Conservation (phyloP, 176 grass and related monocot genomes). For the Luzula sylvatica region DNA sequence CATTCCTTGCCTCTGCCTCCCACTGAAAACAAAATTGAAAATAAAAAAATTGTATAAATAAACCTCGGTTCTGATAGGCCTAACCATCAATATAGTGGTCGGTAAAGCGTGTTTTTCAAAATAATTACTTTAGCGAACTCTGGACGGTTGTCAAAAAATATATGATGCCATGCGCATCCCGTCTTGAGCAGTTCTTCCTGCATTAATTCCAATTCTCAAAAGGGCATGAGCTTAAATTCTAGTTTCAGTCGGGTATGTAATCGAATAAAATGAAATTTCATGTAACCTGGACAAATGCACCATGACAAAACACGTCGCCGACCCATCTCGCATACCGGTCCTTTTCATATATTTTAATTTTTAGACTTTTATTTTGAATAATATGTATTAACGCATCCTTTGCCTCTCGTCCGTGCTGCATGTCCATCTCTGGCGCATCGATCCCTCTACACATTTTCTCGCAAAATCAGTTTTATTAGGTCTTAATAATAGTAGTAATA, state of each 20-base stretch:
- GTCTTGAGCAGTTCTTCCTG: conserved; percentile 22
- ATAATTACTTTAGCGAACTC: conserved; percentile 21
- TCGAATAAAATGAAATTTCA: neutral
- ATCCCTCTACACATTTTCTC: conserved; percentile 34
- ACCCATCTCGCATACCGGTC: conserved; percentile 46
- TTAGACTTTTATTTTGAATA: conserved; percentile 31
- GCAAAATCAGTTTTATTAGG: too few relatives aligned
- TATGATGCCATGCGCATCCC: conserved; percentile 11
- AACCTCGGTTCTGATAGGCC: too few relatives aligned
- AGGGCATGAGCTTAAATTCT: neutral
- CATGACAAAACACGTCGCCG: conserved; percentile 42
- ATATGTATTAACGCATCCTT: conserved; percentile 39
- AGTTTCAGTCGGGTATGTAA: neutral
- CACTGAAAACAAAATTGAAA: conserved; percentile 5
- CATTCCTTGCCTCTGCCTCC: conserved; percentile 15
- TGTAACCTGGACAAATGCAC: conserved; percentile 49
- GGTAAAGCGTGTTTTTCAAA: neutral
- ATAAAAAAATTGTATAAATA: too few relatives aligned
- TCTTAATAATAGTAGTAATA: too few relatives aligned
- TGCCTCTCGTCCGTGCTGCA: conserved; percentile 40
- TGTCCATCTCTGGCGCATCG: conserved; percentile 50
- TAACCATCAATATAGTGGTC: too few relatives aligned
- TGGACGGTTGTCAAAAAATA: conserved; percentile 2
- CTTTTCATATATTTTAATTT: conserved; percentile 33
- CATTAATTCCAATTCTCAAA: too few relatives aligned